Base-by-base conservation (phyloP, 305 asterid species). In the Plantago coronopus region DNA sequence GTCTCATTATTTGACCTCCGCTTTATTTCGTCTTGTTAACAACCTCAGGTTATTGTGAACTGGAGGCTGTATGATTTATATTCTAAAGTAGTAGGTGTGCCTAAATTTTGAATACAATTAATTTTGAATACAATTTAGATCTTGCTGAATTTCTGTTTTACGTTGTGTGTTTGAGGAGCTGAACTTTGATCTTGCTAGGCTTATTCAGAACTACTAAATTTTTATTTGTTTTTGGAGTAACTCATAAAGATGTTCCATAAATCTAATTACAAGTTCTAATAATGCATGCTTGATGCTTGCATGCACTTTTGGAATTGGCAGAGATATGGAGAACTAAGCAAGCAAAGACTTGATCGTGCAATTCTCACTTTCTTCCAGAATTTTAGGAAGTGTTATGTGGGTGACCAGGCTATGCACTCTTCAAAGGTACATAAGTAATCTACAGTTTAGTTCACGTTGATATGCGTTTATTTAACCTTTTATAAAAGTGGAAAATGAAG, bases 401-500 rank as follows among this genome's bases (percentile, higher is more conserved):
- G 97, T 55, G 97, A 93, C 73, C 97, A 89, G 74, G 96, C 99
- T 57, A 87, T 93, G 89, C 99, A 89, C 75, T 87, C 99, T 27
- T 89, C 99, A 44, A 93, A 93, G 97, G 99, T 89, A 67, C 48
- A 57, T 15, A 37, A 59, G 9, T 48, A 31, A 17, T 72, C 38
- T 57, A 63, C 37, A 31, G 62, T 69, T 60, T 31, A n/a, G 34
- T 53, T 6, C 51, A 61, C 57, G 66, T 37, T n/a, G 57, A 65
- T 61, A 54, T 21, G 70, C 51, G 48, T 66, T 63, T 58, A 22
- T 54, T n/a, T 67, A 61, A 31, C 66, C 51, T 53, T 57, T 73
- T 69, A 68, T n/a, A 53, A 8, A 53, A 53, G 34, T 31, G 37
- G 16, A 54, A 48, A 22, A 3, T 11, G 43, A 25, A 23, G 29